A percentile compares a stretch with the other conserved stretches of the same genome.
phyloP scores from a whole-genome alignment of 805 yeast species.

The Ogataea populi-albae region DNA sequence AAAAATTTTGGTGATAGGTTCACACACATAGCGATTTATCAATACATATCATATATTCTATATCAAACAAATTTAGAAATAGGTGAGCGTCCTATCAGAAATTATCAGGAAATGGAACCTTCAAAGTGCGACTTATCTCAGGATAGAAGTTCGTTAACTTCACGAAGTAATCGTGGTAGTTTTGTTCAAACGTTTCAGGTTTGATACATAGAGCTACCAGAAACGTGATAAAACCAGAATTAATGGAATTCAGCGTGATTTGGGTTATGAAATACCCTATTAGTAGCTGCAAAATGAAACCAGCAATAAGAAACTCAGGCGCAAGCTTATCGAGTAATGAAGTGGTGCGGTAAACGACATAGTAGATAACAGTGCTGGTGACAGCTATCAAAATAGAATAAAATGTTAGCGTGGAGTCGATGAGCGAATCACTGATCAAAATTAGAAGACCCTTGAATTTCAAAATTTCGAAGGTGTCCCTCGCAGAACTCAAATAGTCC shows the following conservation, averaged over 20 bases:
- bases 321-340: conserved; percentile 19
- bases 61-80: too few species aligned
- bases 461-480: conserved; percentile 76
- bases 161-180: conserved; percentile 55
- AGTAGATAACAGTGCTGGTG: conserved; percentile 31
- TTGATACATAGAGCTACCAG: conserved; percentile 80
- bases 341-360: conserved; percentile 12
- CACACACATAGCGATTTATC: too few species aligned
- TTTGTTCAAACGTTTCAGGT: conserved; percentile 75
- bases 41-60: too few species aligned
- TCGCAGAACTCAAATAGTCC: conserved; percentile 69
- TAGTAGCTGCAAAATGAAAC: conserved; percentile 41
- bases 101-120: conserved; percentile 27
- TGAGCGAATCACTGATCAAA: conserved; percentile 76
- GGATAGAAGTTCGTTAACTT: conserved; percentile 31
- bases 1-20: too few species aligned
- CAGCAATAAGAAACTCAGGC: conserved; percentile 27
- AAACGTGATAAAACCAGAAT: conserved; percentile 79
- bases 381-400: conserved; percentile 66
- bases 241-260: conserved; percentile 68
- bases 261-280: conserved; percentile 75
- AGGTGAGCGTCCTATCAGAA: too few species aligned
- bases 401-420: conserved; percentile 74
- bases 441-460: conserved; percentile 82
- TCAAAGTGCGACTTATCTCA: conserved; percentile 29